Evolutionary conservation across 495 filamentous ascomycete genomes (phyloP), one percentile per base, ranked within the genome.

Genomic region (Amorphotheca resinae): DNA sequence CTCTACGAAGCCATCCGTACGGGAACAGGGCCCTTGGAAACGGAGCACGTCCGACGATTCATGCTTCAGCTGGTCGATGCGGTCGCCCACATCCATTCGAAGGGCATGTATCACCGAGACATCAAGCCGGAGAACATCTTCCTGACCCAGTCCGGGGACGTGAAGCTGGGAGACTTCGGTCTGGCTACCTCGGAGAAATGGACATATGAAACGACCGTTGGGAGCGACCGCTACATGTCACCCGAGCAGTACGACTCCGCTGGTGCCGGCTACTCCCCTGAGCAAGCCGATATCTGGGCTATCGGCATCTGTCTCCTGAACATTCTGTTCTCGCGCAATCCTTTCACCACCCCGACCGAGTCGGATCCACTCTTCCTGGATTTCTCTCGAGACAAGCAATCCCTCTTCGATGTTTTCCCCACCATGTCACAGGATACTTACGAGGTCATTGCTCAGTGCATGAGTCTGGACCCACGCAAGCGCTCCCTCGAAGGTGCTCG

Each of bases 41-140:
- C 91, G 23, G 85, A 95, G 53, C 87, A 96, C 61, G 91, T 98
- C 41, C 82, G 89, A 37, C 83, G 84, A 28, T 93, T 95, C 70
- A 96, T 98, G 93, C 67, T 95, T 35, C 79, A 98, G 63, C 76
- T 98, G 16, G 70, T 98, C 39, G 79, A 82, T 57, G 87, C 93
- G 32, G 80, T 98, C 41, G 79, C 86, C 37, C 85, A 83, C 62
- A 85, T 95, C 70, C 91, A 98, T 57, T 65, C 72, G 49, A 87
- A 87, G 57, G 87, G 85, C 46, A 71, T 96, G 53, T 95, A 88
- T 62, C 91, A 98, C 60, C 87, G 91, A 45, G 91, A 98, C 62
- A 95, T 98, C 74, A 98, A 98, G 68, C 91, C 91, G 6, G 91
- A 98, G 72, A 98, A 98, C 66, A 93, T 98, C 63, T 96, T 98